These are phyloP conservation scores for Petunia secreta DNA, from an alignment of 257 asterid species.

Conservation along the genomic window DNA sequence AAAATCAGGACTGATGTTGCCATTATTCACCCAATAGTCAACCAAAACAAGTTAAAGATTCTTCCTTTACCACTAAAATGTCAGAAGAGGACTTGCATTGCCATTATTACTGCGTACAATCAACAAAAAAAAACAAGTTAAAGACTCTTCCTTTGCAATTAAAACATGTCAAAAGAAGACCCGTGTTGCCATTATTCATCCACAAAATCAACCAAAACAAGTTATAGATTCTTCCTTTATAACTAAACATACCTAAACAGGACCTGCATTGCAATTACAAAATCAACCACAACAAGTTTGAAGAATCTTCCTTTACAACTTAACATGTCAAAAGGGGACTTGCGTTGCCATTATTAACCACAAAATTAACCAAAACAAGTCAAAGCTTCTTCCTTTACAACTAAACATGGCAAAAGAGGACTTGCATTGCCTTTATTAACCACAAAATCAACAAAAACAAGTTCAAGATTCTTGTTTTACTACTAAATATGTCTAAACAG, in stretches of 20 bases:
- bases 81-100: not conserved
- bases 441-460: not conserved
- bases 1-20: too few relatives aligned
- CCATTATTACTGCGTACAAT: not conserved
- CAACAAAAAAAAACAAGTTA: not conserved
- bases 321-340: not conserved
- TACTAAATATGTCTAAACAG: not conserved
- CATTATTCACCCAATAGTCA: not conserved
- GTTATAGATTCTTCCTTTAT: not conserved
- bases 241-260: not conserved
- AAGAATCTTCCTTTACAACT: not conserved
- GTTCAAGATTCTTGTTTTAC: not conserved
- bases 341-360: not conserved
- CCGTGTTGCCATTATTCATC: not conserved
- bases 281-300: too few relatives aligned
- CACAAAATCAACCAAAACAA: not conserved
- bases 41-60: not conserved
- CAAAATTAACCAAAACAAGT: too few relatives aligned
- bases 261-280: not conserved
- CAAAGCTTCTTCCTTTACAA: too few relatives aligned
- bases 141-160: not conserved
- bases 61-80: not conserved
- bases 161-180: conserved; percentile 2
- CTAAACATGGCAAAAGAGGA: too few relatives aligned
- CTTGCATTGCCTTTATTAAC: not conserved